A percentile compares a stretch with the other conserved stretches of the same genome.
Conservation (phyloP, 2,329 filamentous ascomycete species). For the Verticillium zaregamsianum region DNA sequence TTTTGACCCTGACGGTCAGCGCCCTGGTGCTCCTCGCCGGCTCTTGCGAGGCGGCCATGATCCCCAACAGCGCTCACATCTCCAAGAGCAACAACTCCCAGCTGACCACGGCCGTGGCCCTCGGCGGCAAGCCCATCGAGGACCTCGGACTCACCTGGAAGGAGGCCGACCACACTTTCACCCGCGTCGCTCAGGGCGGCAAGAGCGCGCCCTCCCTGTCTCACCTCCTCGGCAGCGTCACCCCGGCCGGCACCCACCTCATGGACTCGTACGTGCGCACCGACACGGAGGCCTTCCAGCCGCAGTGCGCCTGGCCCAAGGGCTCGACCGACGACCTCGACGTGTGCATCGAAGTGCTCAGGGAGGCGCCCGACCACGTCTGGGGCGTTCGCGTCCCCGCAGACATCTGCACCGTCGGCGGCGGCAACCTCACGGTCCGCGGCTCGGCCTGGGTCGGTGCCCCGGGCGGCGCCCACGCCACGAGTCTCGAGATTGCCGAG, state of each 20-base stretch:
- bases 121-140: not conserved
- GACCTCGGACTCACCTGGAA: not conserved
- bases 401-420: not conserved
- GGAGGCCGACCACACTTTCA: not conserved
- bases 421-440: not conserved
- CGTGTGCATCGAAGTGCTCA: not conserved
- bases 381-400: not conserved
- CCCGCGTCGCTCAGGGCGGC: not conserved
- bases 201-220: not conserved
- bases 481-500: not conserved
- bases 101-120: not conserved
- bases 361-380: not conserved
- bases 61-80: not conserved
- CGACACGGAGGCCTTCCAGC: not conserved
- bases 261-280: not conserved
- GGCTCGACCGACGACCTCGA: not conserved
- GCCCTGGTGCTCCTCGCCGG: not conserved
- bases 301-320: not conserved
- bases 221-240: not conserved
- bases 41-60: not conserved
- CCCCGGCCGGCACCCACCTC: not conserved
- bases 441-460: not conserved
- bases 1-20: not conserved
- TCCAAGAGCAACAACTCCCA: not conserved
- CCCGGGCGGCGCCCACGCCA: not conserved